phyloP scores from a whole-genome alignment of 73 alveolate species.

The Paramecium bursaria region DNA sequence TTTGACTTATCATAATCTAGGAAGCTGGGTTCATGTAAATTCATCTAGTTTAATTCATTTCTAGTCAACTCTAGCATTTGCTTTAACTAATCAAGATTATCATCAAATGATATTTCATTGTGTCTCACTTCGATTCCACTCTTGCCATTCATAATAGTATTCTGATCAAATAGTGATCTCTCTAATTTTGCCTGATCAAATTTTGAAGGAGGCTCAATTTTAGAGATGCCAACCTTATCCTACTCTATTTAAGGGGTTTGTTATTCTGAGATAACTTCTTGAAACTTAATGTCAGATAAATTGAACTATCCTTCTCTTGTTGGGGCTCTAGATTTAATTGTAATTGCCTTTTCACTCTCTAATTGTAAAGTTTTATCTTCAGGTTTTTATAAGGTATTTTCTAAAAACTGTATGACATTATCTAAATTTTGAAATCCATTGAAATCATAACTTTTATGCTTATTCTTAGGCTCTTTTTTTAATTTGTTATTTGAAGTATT shows the following conservation, averaged over 20 bases:
- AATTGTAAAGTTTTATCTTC: constrained; percentile 13
- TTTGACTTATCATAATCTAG: not conserved
- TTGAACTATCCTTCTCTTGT: not conserved
- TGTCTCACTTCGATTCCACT: no score
- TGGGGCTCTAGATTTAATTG: not conserved
- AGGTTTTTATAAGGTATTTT: constrained; percentile 30
- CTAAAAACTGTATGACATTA: constrained; percentile 24
- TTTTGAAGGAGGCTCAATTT: not conserved
- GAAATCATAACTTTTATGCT: constrained; percentile 41
- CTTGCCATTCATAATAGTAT: no score
- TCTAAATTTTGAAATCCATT: constrained; percentile 26
- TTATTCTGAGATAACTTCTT: not conserved
- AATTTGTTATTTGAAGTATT: not conserved
- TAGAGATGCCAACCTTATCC: not conserved
- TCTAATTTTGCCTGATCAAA: not conserved
- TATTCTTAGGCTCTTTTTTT: not conserved
- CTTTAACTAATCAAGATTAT: constrained; percentile 2
- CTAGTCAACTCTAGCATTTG: constrained; percentile 28
- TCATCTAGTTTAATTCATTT: constrained; percentile 51
- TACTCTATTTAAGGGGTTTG: not conserved
- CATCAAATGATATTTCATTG: constrained; percentile 46
- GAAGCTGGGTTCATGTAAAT: constrained; percentile 22
- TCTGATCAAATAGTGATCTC: no score
- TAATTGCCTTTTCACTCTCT: constrained; percentile 2
- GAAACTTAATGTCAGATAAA: not conserved